Evolutionary conservation across 228 moss, liverwort and hornwort genomes (phyloP), one percentile per base, ranked within the genome.

Genomic region (Sphagnum fallax): DNA sequence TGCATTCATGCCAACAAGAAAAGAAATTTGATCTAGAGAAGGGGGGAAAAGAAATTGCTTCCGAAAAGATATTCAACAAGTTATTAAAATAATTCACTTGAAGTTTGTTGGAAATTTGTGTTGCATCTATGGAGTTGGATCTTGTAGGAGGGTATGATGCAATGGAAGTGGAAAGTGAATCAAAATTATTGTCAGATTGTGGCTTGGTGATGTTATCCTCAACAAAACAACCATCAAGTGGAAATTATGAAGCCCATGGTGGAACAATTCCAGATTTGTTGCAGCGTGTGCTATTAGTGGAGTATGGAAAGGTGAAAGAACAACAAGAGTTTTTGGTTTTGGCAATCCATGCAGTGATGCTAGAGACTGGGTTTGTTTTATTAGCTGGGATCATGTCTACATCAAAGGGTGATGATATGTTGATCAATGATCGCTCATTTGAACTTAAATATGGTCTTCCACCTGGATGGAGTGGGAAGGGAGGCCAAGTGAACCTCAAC

Each of bases 321-420:
- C 82, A 88, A 51, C 85, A 79, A 52, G 87, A 88, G 55, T 76
- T 79, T 60, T 61, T 98, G 65, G 75, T 93, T 61, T 91, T 98
- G 4, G 93, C 93, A 49, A 73, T 93, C 14, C 97, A 98, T 76
- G 87, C 97, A 14, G 91, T 93, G 74, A 98, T 98, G 97, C 73
- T 98, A 48, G 97, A 98, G 81, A 91, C 97, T 4, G 91, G 93
- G 6, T 98, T 98, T 72, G 76, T 97, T 51, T 63, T 69, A 71
- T 61, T 69, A 70, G 84, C 73, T 60, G 89, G 73, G 77, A 71
- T 53, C 66, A 70, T 71, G 65, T 77, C 71, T 57, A 74, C 81
- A 51, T 81, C 76, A 16, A 84, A 83, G 49, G 81, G 90, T n/a
- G 32, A 32, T 2, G 32, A 32, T 32, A 32, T 32, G 32, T 32